Percentiles rank a stretch among this genome's conserved stretches.
phyloP scores from a whole-genome alignment of 345 rosid genomes.

The Luvunga scandens region DNA sequence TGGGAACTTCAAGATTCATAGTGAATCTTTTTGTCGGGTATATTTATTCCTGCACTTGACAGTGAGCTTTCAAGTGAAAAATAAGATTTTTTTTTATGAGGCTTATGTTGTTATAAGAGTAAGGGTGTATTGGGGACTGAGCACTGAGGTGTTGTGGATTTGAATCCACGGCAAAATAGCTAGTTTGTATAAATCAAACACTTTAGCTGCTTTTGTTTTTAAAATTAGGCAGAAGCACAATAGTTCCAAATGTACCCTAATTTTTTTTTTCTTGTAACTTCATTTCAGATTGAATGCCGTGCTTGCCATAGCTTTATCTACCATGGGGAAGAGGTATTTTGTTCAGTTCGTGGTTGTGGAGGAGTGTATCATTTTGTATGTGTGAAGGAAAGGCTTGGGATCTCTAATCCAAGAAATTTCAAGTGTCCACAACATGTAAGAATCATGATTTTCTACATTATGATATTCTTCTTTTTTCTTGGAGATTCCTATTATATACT shows the following conservation, averaged over 20 bases:
- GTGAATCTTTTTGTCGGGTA: not conserved
- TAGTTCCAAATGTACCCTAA: not conserved
- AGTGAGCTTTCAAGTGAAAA: not conserved
- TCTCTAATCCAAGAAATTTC: constrained; percentile 47
- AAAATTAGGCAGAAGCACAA: not conserved
- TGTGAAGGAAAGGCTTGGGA: constrained; percentile 39
- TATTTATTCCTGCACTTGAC: not conserved
- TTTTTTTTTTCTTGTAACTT: not conserved
- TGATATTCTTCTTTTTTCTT: constrained; percentile 14
- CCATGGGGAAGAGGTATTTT: constrained; percentile 61
- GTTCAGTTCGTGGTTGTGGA: constrained; percentile 65
- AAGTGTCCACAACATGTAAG: constrained; percentile 93
- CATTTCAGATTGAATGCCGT: constrained; percentile 64
- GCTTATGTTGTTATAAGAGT: not conserved
- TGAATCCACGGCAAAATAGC: too few species aligned
- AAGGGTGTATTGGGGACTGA: too few species aligned
- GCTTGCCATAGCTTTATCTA: constrained; percentile 49
- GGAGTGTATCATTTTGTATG: constrained; percentile 64
- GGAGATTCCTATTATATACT: not conserved
- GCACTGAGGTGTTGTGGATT: too few species aligned
- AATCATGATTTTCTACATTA: constrained; percentile 4
- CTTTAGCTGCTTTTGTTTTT: too few species aligned
- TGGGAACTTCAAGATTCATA: not conserved
- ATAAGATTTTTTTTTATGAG: not conserved
- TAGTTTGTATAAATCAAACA: too few species aligned